Conservation (phyloP, 345 rosid genomes). For the Eucalyptus cladocalyx region DNA sequence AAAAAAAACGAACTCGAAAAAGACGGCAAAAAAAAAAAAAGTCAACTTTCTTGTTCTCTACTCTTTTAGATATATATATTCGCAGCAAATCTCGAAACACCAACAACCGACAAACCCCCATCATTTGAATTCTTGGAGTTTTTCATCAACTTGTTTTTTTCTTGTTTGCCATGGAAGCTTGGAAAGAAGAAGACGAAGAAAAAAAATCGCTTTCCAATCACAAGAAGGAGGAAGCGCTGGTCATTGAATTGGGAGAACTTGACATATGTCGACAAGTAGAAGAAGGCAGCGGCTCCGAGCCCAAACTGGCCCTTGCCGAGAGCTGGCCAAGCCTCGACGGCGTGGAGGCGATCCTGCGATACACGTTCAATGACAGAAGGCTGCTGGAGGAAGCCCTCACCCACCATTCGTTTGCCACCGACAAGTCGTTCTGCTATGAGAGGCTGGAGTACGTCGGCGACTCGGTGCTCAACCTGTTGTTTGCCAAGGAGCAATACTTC, state of each 20-base stretch:
- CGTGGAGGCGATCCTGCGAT: slow-evolving; percentile 31
- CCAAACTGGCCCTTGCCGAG: not conserved
- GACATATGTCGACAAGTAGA: accelerated
- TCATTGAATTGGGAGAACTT: not conserved
- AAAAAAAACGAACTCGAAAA: not conserved
- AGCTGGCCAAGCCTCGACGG: not conserved
- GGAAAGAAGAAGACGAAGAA: not conserved
- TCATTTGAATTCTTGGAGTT: not conserved
- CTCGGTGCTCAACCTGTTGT: slow-evolving; percentile 20
- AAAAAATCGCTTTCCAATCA: not conserved
- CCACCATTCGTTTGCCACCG: slow-evolving; percentile 7
- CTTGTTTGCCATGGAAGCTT: not conserved
- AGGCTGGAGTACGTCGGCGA: slow-evolving; percentile 48
- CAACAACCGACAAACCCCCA: not conserved
- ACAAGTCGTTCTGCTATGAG: slow-evolving; percentile 18
- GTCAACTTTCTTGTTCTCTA: not conserved
- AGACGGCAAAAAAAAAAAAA: not conserved
- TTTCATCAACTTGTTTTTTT: not conserved
- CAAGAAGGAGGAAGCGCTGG: not conserved
- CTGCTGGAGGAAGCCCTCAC: slow-evolving; percentile 53
- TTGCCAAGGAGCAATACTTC: slow-evolving; percentile 18
- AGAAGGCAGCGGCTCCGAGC: not conserved
- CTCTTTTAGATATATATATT: not conserved
- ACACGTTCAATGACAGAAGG: slow-evolving; percentile 25
- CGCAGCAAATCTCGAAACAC: not conserved